Evolutionary conservation across 2,329 filamentous ascomycete genomes (phyloP).

Genomic region (Elsinoe australis): DNA sequence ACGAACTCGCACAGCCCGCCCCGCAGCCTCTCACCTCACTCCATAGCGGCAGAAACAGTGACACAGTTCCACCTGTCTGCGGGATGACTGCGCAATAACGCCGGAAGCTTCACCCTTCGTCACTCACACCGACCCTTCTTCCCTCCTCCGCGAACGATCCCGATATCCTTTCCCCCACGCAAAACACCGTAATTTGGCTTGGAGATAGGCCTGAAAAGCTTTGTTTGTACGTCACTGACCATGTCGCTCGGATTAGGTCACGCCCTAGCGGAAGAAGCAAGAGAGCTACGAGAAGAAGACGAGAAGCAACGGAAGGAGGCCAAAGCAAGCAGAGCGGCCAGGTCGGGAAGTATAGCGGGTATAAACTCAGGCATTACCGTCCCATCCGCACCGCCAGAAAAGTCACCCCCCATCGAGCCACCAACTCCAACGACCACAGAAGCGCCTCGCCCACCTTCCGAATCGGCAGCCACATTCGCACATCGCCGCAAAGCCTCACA

Average conservation of each 20-base stretch:
- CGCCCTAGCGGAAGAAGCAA: slow-evolving; percentile 13
- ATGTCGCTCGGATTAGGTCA: slow-evolving; percentile 16
- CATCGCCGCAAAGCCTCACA: slow-evolving; percentile 13
- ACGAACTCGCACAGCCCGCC: background rate
- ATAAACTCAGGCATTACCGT: slow-evolving; percentile 2
- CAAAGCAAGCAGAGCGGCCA: slow-evolving; percentile 8
- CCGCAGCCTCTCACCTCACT: background rate
- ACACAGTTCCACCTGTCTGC: background rate
- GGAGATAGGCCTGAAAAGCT: background rate
- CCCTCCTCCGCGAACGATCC: background rate
- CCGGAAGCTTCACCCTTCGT: background rate
- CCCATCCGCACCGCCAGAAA: background rate
- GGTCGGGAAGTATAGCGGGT: slow-evolving; percentile 2
- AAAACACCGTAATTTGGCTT: too few species aligned
- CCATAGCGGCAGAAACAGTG: background rate
- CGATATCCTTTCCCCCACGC: too few species aligned
- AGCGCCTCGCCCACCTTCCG: slow-evolving; percentile 1
- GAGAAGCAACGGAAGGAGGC: slow-evolving; percentile 15
- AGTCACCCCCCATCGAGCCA: background rate
- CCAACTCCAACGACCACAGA: slow-evolving; percentile 15
- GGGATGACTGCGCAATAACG: background rate
- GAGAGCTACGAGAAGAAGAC: slow-evolving; percentile 20
- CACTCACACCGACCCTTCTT: background rate
- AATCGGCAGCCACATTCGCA: slow-evolving; percentile 13
- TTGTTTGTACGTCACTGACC: slow-evolving; percentile 1